Evolutionary conservation across 2,329 filamentous ascomycete species (phyloP), one percentile per base, ranked within the genome.

Genomic region (Colletotrichum plurivorum): DNA sequence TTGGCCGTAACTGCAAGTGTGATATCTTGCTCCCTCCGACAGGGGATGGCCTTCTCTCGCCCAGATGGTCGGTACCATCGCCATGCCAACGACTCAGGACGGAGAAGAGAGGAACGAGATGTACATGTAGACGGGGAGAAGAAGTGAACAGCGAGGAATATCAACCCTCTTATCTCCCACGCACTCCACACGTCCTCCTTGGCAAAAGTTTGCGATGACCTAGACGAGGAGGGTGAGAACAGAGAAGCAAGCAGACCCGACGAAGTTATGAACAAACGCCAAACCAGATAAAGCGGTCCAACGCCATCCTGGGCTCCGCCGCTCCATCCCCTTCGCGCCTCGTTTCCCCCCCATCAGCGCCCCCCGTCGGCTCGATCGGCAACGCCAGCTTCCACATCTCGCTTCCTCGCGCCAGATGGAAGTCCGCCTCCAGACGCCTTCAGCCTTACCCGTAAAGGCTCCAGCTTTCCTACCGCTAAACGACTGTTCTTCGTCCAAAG

Each of bases 201-300:
- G n/a, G 43, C 27, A 15, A 49, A 20, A 49, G 25, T 36, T 36
- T 10, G 39, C 48, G 16, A 45, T 31, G 31, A 43, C 12, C 48
- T 43, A 9, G 16, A 43, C 41, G 41, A 43, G 5, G 41, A 27
- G 16, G 39, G 16, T 2, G 41, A 27, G 10, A 25, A 53, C 20
- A 61, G 5, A 31, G 4, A 45, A 12, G 20, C 36, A 36, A 39
- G 22, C 16, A 39, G 48, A 18, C n/a, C 31, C 25, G 22, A 66
- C 46, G 55, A 60, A 55, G 61, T 60, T 60, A 56, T 60, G 43
- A 59, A 55, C 61, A 49, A 66, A 25, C 16, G 18, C 27, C 22
- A 65, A n/a, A 12, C 54, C 55, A 60, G 43, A 69, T 66, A 65
- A 60, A 69, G 61, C 66, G 49, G 55, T 49, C 41, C 25, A 54